Evolutionary conservation across 805 yeast species (phyloP).

Genomic region (Metahyphopichia silvanorum): DNA sequence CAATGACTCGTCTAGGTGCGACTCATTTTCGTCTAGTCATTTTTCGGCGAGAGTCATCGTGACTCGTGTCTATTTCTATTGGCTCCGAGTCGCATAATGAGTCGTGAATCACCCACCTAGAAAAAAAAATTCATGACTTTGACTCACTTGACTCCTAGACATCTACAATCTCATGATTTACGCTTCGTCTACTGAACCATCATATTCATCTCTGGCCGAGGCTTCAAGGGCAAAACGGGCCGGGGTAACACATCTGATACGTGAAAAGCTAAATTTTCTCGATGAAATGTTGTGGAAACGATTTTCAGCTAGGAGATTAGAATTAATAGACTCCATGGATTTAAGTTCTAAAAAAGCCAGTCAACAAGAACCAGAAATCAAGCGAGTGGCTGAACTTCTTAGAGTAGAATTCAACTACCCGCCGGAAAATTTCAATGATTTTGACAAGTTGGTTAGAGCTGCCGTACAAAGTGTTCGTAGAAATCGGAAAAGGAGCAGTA

Average conservation of each 20-base stretch:
- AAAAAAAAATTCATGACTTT: no score
- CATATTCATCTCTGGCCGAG: background rate
- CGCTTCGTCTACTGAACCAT: no score
- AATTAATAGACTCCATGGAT: conserved; percentile 74
- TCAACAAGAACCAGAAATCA: conserved; percentile 85
- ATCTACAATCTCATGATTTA: no score
- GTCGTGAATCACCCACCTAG: conserved; percentile 1
- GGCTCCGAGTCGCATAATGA: no score
- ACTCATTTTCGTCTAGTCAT: no score
- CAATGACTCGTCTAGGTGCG: no score
- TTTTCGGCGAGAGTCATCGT: no score
- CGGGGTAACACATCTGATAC: conserved; percentile 56
- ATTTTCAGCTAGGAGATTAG: conserved; percentile 86
- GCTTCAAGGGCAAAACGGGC: conserved; percentile 27
- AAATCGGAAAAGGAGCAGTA: conserved; percentile 67
- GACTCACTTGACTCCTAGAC: no score
- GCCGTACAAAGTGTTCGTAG: conserved; percentile 92
- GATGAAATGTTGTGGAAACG: conserved; percentile 87
- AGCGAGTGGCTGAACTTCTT: conserved; percentile 71
- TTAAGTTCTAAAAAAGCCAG: conserved; percentile 74
- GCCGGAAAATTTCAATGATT: conserved; percentile 57
- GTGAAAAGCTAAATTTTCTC: conserved; percentile 63
- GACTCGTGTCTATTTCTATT: no score
- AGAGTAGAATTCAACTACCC: conserved; percentile 77
- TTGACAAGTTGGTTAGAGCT: conserved; percentile 86